Percentiles rank a stretch among this genome's conserved stretches.
Evolutionary conservation across 2,329 filamentous ascomycete species (phyloP).

Genomic region (Scortechinia acanthostroma): DNA sequence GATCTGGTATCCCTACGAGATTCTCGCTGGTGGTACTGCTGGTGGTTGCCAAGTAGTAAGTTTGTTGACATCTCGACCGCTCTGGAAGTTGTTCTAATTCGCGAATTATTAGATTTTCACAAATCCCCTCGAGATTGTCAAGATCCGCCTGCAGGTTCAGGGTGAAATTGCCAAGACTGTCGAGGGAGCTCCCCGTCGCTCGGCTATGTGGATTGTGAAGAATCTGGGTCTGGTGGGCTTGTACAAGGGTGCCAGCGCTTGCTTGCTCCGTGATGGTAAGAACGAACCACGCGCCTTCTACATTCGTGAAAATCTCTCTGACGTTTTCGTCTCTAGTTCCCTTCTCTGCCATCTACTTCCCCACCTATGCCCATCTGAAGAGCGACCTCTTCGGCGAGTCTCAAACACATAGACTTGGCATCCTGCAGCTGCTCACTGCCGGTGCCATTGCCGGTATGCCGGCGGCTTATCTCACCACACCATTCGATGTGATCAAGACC

Average conservation of each 20-base stretch:
- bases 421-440: slow-evolving; percentile 84
- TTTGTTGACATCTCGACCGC: slow-evolving; percentile 15
- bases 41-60: slow-evolving; percentile 93
- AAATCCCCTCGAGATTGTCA: slow-evolving; percentile 97
- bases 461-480: slow-evolving; percentile 88
- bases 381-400: slow-evolving; percentile 88
- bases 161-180: slow-evolving; percentile 87
- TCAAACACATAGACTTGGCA: slow-evolving; percentile 76
- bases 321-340: slow-evolving; percentile 64
- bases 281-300: background rate
- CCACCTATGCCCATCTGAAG: slow-evolving; percentile 90
- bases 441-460: slow-evolving; percentile 93
- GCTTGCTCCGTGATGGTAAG: slow-evolving; percentile 71
- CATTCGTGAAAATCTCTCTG: background rate
- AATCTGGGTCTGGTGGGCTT: slow-evolving; percentile 89
- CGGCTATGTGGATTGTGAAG: slow-evolving; percentile 93
- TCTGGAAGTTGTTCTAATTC: background rate
- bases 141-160: slow-evolving; percentile 95
- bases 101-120: slow-evolving; percentile 82
- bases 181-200: slow-evolving; percentile 72
- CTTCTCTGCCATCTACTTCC: slow-evolving; percentile 98
- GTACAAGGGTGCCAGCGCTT: slow-evolving; percentile 94
- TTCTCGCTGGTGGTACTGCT: slow-evolving; percentile 80
- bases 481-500: slow-evolving; percentile 98
- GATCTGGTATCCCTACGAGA: slow-evolving; percentile 67